A percentile compares a stretch with the other conserved stretches of the same genome.
Evolutionary conservation across 352 stramenopile species (phyloP).

Genomic region (Globisporangium okanoganense): DNA sequence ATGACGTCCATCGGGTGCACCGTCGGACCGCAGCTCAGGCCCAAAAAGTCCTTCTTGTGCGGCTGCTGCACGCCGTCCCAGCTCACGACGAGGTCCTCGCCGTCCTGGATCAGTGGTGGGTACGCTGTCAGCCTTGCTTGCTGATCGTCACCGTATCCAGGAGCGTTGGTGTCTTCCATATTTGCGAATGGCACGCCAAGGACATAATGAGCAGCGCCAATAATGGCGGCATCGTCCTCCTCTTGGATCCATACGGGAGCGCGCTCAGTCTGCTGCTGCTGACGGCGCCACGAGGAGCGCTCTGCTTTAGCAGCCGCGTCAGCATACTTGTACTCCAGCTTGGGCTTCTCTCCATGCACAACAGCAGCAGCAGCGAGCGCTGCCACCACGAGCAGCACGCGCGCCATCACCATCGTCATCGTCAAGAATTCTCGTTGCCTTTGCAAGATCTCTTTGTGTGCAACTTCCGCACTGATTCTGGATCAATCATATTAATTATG

Average conservation of each 20-base stretch:
- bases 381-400: background rate
- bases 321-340: background rate
- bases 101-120: constrained; percentile 38
- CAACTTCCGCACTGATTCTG: too few relatives aligned
- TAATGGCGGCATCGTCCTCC: background rate
- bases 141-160: background rate
- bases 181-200: background rate
- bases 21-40: constrained; percentile 63
- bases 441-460: too few relatives aligned
- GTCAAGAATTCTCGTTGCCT: too few relatives aligned
- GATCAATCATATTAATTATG: too few relatives aligned
- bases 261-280: background rate
- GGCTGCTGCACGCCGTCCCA: constrained; percentile 47
- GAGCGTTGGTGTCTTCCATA: background rate
- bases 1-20: constrained; percentile 50
- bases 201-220: background rate
- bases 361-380: background rate
- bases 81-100: constrained; percentile 68
- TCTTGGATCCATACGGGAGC: constrained; percentile 8
- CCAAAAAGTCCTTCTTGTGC: constrained; percentile 61
- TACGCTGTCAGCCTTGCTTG: constrained; percentile 8
- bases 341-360: background rate
- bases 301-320: background rate
- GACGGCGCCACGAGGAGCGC: constrained; percentile 1
- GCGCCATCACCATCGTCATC: background rate